Percentiles rank a stretch among this genome's conserved stretches.
Evolutionary conservation across 169 alveolate species (phyloP).

Genomic region (Ichthyophthirius multifiliis): DNA sequence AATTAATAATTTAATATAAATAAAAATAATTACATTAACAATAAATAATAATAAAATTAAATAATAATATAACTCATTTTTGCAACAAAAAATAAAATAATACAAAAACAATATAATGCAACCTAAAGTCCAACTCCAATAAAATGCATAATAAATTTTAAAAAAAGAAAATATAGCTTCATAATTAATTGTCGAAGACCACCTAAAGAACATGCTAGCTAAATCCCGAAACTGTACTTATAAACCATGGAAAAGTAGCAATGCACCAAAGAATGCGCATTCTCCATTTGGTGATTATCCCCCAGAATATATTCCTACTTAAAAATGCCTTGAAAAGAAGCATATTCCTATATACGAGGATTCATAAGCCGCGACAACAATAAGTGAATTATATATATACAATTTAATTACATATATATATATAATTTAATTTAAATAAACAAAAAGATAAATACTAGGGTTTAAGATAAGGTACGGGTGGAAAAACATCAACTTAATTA

Average conservation of each 20-base stretch:
- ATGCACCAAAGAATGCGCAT: slow-evolving; percentile 78
- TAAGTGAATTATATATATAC: slow-evolving; percentile 17
- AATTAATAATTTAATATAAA: too few relatives aligned
- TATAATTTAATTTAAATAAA: background rate
- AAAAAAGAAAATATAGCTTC: slow-evolving; percentile 43
- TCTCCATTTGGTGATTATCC: slow-evolving; percentile 94
- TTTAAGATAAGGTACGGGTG: slow-evolving; percentile 76
- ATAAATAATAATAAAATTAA: background rate
- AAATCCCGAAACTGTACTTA: slow-evolving; percentile 52
- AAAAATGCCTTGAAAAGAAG: slow-evolving; percentile 40
- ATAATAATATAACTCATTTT: background rate
- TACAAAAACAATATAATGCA: slow-evolving; percentile 16
- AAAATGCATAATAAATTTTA: slow-evolving; percentile 5
- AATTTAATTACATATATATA: too few relatives aligned
- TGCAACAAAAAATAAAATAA: background rate
- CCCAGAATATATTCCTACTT: slow-evolving; percentile 67
- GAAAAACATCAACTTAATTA: slow-evolving; percentile 73
- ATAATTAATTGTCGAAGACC: slow-evolving; percentile 58
- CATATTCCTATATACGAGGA: slow-evolving; percentile 54
- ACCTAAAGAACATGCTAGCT: slow-evolving; percentile 55
- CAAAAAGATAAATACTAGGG: slow-evolving; percentile 42
- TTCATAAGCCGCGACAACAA: slow-evolving; percentile 69
- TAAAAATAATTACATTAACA: too few relatives aligned
- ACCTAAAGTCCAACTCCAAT: slow-evolving; percentile 21
- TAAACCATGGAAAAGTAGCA: slow-evolving; percentile 62